A percentile compares a stretch with the other conserved stretches of the same genome.
phyloP scores from a whole-genome alignment of 306 rosid species.

The Ziziphus jujuba region DNA sequence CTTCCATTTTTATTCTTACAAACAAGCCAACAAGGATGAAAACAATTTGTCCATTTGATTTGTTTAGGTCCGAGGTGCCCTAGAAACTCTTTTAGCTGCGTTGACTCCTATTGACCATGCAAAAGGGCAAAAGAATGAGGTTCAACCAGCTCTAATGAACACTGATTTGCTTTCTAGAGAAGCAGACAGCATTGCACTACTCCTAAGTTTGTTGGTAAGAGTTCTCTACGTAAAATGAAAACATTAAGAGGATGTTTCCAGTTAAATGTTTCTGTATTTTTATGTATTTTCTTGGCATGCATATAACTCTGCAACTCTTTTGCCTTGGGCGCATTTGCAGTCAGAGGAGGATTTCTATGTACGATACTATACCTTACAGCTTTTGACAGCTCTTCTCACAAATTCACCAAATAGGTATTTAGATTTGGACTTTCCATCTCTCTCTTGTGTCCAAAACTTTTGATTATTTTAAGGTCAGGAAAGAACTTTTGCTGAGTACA shows the following conservation, averaged over 20 bases:
- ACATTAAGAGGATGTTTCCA: neutral
- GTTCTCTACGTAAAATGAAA: slow-evolving; percentile 20
- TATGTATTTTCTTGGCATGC: slow-evolving; percentile 22
- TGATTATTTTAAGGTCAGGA: slow-evolving; percentile 13
- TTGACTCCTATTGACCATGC: slow-evolving; percentile 76
- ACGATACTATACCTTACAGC: slow-evolving; percentile 89
- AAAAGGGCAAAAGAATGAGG: slow-evolving; percentile 68
- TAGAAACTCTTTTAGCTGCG: slow-evolving; percentile 87
- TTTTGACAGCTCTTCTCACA: slow-evolving; percentile 86
- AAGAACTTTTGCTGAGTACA: slow-evolving; percentile 39
- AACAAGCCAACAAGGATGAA: too few relatives aligned
- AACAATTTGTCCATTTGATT: slow-evolving; percentile 22
- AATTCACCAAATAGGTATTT: slow-evolving; percentile 79
- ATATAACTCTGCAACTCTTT: slow-evolving; percentile 5
- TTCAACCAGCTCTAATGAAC: slow-evolving; percentile 83
- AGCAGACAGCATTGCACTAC: slow-evolving; percentile 81
- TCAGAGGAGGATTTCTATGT: slow-evolving; percentile 95
- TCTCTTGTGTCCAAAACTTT: slow-evolving; percentile 16
- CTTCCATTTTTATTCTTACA: neutral
- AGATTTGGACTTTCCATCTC: slow-evolving; percentile 26
- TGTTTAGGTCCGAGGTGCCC: slow-evolving; percentile 83
- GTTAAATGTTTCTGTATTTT: neutral
- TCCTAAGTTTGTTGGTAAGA: slow-evolving; percentile 86
- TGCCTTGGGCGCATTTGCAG: slow-evolving; percentile 45
- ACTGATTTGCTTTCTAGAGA: slow-evolving; percentile 89